Evolutionary conservation across 805 yeast genomes (phyloP).

Genomic region (Candida anglica): DNA sequence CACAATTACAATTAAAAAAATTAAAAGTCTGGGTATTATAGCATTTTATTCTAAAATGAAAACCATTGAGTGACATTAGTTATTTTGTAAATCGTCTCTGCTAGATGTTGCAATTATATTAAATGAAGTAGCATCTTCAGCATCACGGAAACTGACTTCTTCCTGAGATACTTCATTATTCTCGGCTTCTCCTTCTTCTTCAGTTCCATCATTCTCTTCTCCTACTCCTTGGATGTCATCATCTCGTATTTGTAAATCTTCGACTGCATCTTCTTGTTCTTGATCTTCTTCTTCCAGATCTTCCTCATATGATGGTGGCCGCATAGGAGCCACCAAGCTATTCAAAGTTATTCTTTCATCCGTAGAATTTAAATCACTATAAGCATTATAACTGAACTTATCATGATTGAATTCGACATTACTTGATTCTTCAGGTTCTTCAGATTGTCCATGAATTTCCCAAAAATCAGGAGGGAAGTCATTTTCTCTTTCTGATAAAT

Average conservation of each 20-base stretch:
- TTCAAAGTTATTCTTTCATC: conserved; percentile 41
- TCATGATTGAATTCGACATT: conserved; percentile 17
- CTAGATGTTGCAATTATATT: no score
- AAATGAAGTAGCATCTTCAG: no score
- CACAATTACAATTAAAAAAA: no score
- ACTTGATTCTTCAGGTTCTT: conserved; percentile 6
- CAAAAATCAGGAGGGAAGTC: conserved; percentile 60
- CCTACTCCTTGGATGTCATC: conserved; percentile 1
- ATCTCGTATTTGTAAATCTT: neutral
- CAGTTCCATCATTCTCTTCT: neutral
- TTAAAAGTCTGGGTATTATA: no score
- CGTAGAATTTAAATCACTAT: conserved; percentile 32
- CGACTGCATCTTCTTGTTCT: neutral
- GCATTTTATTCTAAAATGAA: no score
- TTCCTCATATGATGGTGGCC: conserved; percentile 35
- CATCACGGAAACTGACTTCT: no score
- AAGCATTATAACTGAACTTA: conserved; percentile 35
- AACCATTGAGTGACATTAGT: no score
- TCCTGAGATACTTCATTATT: neutral
- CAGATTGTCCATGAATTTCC: conserved; percentile 26
- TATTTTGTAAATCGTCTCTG: no score
- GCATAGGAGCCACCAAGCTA: conserved; percentile 28
- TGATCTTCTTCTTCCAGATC: conserved; percentile 2
- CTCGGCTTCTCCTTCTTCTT: neutral
- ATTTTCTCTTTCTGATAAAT: conserved; percentile 35